phyloP scores from a whole-genome alignment of 306 rosid species.

The Fragaria nilgerrensis region DNA sequence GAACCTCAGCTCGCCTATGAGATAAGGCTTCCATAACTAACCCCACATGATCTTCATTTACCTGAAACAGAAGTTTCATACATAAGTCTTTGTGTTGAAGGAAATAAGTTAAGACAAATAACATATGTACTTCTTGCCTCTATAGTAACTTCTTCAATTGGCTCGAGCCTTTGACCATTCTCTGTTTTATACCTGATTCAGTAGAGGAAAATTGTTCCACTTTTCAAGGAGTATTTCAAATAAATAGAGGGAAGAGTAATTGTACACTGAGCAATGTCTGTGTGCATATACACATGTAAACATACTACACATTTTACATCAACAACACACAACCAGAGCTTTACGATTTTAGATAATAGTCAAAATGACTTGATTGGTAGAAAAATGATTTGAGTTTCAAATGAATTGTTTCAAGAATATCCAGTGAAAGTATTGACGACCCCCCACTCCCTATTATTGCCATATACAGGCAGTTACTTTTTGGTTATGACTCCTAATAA shows the following conservation, averaged over 20 bases:
- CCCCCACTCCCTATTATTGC: neutral
- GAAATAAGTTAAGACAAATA: constrained; percentile 13
- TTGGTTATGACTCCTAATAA: neutral
- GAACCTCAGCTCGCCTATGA: constrained; percentile 87
- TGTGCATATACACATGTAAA: neutral
- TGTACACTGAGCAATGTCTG: neutral
- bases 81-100: constrained; percentile 6
- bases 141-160: constrained; percentile 90
- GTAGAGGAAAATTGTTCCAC: constrained; percentile 8
- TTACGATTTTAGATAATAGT: neutral
- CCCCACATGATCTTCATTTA: constrained; percentile 95
- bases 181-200: constrained; percentile 84
- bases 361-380: neutral
- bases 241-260: neutral
- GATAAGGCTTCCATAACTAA: constrained; percentile 95
- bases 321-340: neutral
- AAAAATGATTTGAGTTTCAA: neutral
- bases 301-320: neutral
- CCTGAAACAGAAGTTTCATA: constrained; percentile 42
- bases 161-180: constrained; percentile 75
- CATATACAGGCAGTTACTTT: neutral
- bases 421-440: neutral
- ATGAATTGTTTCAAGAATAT: neutral
- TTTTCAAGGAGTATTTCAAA: constrained; percentile 7
- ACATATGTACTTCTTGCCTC: constrained; percentile 54